Conservation (phyloP, 306 rosid species). For the Gastrolobium villosum region DNA sequence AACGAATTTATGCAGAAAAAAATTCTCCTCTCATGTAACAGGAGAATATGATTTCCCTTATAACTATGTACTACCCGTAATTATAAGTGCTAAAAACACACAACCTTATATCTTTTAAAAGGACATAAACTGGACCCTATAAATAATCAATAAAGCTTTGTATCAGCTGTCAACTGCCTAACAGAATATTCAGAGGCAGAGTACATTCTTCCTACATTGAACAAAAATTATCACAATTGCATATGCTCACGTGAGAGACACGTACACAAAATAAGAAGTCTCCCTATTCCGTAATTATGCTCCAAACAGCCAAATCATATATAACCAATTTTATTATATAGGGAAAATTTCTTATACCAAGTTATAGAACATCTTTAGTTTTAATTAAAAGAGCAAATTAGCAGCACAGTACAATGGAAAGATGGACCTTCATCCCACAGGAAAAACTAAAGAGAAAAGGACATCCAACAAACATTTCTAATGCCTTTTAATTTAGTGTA, state of each 20-base stretch:
- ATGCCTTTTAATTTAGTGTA: constrained; percentile 33
- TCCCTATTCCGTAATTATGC: background rate
- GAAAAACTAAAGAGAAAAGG: constrained; percentile 19
- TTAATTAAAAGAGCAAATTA: constrained; percentile 24
- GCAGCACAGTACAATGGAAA: background rate
- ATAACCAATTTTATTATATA: constrained; percentile 30
- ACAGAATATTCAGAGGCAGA: background rate
- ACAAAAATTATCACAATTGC: constrained; percentile 7
- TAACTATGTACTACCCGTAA: no score
- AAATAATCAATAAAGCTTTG: no score
- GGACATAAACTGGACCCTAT: no score
- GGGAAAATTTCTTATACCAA: constrained; percentile 38
- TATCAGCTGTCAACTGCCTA: no score
- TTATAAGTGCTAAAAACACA: no score
- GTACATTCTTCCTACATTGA: constrained; percentile 8
- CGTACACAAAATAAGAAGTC: background rate
- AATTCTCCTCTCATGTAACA: no score
- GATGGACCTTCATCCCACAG: constrained; percentile 39
- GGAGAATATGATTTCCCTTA: no score
- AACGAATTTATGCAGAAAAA: no score
- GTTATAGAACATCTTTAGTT: background rate
- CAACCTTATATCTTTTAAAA: no score
- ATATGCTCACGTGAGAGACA: background rate
- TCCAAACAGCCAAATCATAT: background rate
- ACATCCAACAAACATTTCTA: constrained; percentile 26